Evolutionary conservation across 768 basidiomycete species (phyloP), one percentile per base, ranked within the genome.

Genomic region (Leccinum broughii): DNA sequence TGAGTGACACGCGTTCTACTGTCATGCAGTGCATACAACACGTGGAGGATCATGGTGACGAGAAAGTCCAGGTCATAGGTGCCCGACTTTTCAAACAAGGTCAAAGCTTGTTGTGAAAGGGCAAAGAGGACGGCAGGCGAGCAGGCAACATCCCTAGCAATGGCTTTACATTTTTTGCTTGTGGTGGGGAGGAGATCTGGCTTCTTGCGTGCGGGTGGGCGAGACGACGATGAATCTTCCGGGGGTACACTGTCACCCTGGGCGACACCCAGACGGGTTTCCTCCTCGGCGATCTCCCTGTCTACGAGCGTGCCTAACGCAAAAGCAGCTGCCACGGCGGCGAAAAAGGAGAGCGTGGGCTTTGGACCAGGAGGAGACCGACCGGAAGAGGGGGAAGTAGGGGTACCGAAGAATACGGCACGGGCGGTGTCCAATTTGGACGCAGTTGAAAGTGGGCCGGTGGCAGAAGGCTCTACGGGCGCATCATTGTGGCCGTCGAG

Each of bases 61-160:
- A 90, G 72, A 62, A 80, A 83, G 71, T 90, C 85, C 52, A 85
- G 66, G 64, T 84, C 84, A 59, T 82, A 81, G 32, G 76, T 56
- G 51, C 68, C 65, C 17, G 74, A 75, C 66, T 71, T 71, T 71
- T 85, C 83, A 53, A 75, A 78, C 17, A 81, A 46, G 3, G 68
- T 70, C 20, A 84, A 67, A 0, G 81, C 76, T 65, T 85, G 84
- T 51, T 76, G 77, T 17, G 83, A 84, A 15, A 84, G 75, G 22
- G 78, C 76, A 60, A 78, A 78, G 59, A 85, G 72, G 15, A 75
- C 78, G 35, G 77, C 69, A 14, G 81, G 75, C 0, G 70, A 67
- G 14, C 67, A 70, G 9, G 63, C 62, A 4, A 63, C 65, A 39
- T 74, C 72, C 69, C 73, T 75, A 53, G 69, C 55, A 53, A 66